These are phyloP conservation scores for Nemania sp. DNA, from an alignment of 2,329 filamentous ascomycete genomes.

Conservation along the genomic window DNA sequence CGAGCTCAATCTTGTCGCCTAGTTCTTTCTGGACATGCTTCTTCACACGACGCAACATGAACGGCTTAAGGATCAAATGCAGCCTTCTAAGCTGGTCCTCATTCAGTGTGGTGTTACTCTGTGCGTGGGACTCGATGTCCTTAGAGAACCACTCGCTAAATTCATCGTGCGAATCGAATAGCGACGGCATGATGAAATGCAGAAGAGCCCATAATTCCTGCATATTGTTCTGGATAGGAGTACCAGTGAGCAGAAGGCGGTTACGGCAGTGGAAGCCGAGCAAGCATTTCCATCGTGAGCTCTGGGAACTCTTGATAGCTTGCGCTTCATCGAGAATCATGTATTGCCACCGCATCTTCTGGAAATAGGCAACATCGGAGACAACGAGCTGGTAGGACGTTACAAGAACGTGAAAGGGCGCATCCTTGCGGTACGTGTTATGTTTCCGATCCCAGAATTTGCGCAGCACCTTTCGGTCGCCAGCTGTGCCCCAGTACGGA, in stretches of 20 bases:
- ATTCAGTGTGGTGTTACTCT: slow-evolving; percentile 99
- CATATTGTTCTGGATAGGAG: slow-evolving; percentile 99
- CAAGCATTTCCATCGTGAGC: slow-evolving; percentile 94
- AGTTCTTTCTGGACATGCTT: slow-evolving; percentile 99
- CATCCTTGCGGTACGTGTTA: slow-evolving; percentile 90
- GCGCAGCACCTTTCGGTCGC: slow-evolving; percentile 90
- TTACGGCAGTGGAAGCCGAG: slow-evolving; percentile 95
- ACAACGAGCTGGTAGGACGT: slow-evolving; percentile 98
- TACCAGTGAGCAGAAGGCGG: slow-evolving; percentile 89
- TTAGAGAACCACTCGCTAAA: slow-evolving; percentile 95
- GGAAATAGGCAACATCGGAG: slow-evolving; percentile 94
- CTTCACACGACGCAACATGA: slow-evolving; percentile 99
- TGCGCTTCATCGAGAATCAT: slow-evolving; percentile 99
- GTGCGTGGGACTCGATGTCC: slow-evolving; percentile 96
- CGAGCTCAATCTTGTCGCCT: slow-evolving; percentile 96
- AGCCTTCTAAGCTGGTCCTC: slow-evolving; percentile 95
- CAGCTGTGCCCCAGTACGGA: slow-evolving; percentile 95
- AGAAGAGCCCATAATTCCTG: slow-evolving; percentile 96
- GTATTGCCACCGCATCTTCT: slow-evolving; percentile 99
- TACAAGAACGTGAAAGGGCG: slow-evolving; percentile 92
- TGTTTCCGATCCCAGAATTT: slow-evolving; percentile 99
- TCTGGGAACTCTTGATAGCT: slow-evolving; percentile 96
- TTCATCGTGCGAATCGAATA: slow-evolving; percentile 93
- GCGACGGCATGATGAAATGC: slow-evolving; percentile 99
- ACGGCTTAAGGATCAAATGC: slow-evolving; percentile 98